These are phyloP conservation scores for Carex arenaria DNA, from an alignment of 202 grass and related monocot genomes.

Conservation along the genomic window DNA sequence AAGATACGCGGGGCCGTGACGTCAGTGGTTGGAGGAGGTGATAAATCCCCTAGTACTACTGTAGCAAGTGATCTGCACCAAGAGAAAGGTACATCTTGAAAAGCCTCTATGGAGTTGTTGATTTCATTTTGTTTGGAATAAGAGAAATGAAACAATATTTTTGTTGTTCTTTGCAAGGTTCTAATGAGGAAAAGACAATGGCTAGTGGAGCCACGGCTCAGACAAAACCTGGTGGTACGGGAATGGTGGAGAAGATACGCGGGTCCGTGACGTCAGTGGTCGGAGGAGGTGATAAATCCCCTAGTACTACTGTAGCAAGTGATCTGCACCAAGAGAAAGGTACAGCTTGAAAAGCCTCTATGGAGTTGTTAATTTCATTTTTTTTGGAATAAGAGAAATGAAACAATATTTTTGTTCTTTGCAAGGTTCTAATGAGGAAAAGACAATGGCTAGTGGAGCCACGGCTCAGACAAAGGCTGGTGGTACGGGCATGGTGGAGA, in stretches of 20 bases:
- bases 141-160: not conserved
- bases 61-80: not conserved
- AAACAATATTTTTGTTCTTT: slow-evolving; percentile 1
- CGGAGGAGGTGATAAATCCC: slow-evolving; percentile 34
- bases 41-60: slow-evolving; percentile 19
- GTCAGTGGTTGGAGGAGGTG: slow-evolving; percentile 43
- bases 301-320: not conserved
- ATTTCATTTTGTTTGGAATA: not conserved
- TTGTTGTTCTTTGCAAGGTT: not conserved
- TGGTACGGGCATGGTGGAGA: slow-evolving; percentile 15
- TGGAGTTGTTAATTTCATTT: not conserved
- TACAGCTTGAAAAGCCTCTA: not conserved
- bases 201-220: not conserved
- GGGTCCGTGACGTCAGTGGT: slow-evolving; percentile 51
- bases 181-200: not conserved
- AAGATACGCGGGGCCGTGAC: slow-evolving; percentile 48
- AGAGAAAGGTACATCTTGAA: not conserved
- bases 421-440: not conserved
- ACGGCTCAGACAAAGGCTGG: not conserved
- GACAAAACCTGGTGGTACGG: not conserved
- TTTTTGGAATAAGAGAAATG: not conserved
- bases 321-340: not conserved
- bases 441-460: not conserved
- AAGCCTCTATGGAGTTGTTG: not conserved
- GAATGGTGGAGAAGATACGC: slow-evolving; percentile 33